Percentiles rank a stretch among this genome's conserved stretches.
Evolutionary conservation across 257 asterid genomes (phyloP).

Genomic region (Nicotiana noctiflora): DNA sequence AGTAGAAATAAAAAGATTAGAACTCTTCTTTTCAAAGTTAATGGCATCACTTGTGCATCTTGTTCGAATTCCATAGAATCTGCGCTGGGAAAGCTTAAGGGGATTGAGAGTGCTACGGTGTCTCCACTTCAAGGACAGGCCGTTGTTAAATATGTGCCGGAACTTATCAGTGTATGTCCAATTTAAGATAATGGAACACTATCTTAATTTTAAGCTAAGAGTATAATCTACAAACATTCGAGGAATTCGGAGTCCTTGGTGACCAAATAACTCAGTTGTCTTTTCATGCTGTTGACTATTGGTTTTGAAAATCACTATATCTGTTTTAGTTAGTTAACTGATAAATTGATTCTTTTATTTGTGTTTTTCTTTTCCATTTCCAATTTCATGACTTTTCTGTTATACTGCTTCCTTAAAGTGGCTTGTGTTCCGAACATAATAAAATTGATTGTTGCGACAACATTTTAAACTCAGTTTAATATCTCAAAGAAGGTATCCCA

Average conservation of each 20-base stretch:
- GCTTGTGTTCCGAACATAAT: not conserved
- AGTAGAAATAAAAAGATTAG: constrained; percentile 42
- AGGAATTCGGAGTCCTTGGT: not conserved
- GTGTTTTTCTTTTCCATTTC: not conserved
- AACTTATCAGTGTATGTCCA: constrained; percentile 53
- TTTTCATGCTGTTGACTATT: not conserved
- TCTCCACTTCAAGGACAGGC: constrained; percentile 95
- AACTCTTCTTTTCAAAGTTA: constrained; percentile 68
- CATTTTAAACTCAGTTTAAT: not conserved
- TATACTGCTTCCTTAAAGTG: not conserved
- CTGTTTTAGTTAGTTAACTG: not conserved
- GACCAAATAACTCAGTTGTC: not conserved
- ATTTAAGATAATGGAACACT: constrained; percentile 7
- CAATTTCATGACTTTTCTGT: not conserved
- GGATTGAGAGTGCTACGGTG: constrained; percentile 60
- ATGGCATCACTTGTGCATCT: constrained; percentile 83
- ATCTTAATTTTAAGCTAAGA: constrained; percentile 3
- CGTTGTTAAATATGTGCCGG: constrained; percentile 75
- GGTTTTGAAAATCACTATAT: not conserved
- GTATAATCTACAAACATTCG: not conserved
- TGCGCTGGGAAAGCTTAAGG: constrained; percentile 60
- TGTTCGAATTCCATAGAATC: constrained; percentile 83
- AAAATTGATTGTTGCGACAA: not conserved
- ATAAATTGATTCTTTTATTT: not conserved
- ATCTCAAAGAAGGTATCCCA: not conserved